phyloP scores from a whole-genome alignment of 306 rosid species.

The Biancaea sappan region DNA sequence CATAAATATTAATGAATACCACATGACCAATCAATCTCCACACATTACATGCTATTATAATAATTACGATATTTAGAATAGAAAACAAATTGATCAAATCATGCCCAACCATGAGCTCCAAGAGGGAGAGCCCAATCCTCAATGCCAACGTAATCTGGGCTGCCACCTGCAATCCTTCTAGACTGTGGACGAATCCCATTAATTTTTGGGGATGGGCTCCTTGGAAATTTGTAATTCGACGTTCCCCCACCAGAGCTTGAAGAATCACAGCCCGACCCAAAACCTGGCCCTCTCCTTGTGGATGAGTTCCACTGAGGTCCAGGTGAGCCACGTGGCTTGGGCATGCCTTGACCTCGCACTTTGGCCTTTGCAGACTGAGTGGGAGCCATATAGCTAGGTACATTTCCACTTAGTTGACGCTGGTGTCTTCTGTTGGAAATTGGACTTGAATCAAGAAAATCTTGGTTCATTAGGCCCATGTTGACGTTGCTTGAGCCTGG shows the following conservation, averaged over 20 bases:
- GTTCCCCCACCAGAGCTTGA: constrained; percentile 68
- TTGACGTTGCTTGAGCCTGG: constrained; percentile 31
- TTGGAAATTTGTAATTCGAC: constrained; percentile 29
- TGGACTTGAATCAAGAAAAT: constrained; percentile 32
- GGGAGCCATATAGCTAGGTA: constrained; percentile 84
- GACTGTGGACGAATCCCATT: constrained; percentile 43
- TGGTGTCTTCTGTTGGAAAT: constrained; percentile 17
- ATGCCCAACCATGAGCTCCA: constrained; percentile 68
- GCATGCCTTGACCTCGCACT: constrained; percentile 41
- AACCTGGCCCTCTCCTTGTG: constrained; percentile 32
- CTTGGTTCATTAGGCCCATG: constrained; percentile 39
- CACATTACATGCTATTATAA: constrained; percentile 1
- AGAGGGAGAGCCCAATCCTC: constrained; percentile 77
- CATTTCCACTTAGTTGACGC: constrained; percentile 32
- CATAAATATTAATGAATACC: constrained; percentile 32
- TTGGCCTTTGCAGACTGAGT: constrained; percentile 92
- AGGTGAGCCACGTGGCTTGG: constrained; percentile 43
- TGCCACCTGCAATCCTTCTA: constrained; percentile 39
- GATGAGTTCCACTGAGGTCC: constrained; percentile 63
- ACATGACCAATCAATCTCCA: constrained; percentile 7
- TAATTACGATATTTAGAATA: neutral
- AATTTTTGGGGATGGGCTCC: constrained; percentile 66
- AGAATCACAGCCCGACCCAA: constrained; percentile 58
- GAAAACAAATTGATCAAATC: constrained; percentile 32
- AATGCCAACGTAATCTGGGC: constrained; percentile 39